Evolutionary conservation across 192 early-diverging fungal species (phyloP).

Genomic region (Entomortierella chlamydospora): DNA sequence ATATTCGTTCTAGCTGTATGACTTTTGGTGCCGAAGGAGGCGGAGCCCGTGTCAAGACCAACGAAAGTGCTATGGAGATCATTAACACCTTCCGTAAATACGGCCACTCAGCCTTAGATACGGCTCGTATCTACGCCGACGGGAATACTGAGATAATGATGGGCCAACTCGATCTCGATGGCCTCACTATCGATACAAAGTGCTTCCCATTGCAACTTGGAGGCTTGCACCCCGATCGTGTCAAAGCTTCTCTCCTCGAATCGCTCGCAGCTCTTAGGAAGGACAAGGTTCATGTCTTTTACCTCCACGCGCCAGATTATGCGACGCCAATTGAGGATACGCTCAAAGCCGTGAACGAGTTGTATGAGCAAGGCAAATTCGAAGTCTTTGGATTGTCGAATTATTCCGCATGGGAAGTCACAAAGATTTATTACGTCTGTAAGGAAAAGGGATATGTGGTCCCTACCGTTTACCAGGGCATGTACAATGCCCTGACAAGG

Average conservation of each 20-base stretch:
- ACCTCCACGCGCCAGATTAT: slow-evolving; percentile 75
- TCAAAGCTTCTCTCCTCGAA: slow-evolving; percentile 34
- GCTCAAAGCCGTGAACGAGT: slow-evolving; percentile 65
- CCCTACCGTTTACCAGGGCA: slow-evolving; percentile 55
- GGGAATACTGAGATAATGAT: slow-evolving; percentile 64
- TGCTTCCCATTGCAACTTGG: slow-evolving; percentile 34
- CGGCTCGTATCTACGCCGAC: slow-evolving; percentile 62
- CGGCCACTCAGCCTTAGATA: slow-evolving; percentile 47
- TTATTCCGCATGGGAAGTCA: slow-evolving; percentile 47
- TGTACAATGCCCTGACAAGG: slow-evolving; percentile 58
- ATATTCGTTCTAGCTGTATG: slow-evolving; percentile 29
- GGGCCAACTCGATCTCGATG: slow-evolving; percentile 32
- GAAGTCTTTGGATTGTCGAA: slow-evolving; percentile 56
- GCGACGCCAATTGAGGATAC: slow-evolving; percentile 65
- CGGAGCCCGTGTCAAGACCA: slow-evolving; percentile 50
- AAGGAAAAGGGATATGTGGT: slow-evolving; percentile 47
- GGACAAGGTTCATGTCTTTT: slow-evolving; percentile 71
- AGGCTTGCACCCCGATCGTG: slow-evolving; percentile 55
- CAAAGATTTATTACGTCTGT: slow-evolving; percentile 53
- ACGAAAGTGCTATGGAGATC: slow-evolving; percentile 30
- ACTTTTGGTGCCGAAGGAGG: slow-evolving; percentile 46
- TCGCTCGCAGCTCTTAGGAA: slow-evolving; percentile 63
- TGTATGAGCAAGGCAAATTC: slow-evolving; percentile 67
- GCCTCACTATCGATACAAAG: slow-evolving; percentile 42
- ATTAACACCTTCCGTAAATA: slow-evolving; percentile 22